Base-by-base conservation (phyloP, 1,139 yeast species). In the Protomyces pachydermus region DNA sequence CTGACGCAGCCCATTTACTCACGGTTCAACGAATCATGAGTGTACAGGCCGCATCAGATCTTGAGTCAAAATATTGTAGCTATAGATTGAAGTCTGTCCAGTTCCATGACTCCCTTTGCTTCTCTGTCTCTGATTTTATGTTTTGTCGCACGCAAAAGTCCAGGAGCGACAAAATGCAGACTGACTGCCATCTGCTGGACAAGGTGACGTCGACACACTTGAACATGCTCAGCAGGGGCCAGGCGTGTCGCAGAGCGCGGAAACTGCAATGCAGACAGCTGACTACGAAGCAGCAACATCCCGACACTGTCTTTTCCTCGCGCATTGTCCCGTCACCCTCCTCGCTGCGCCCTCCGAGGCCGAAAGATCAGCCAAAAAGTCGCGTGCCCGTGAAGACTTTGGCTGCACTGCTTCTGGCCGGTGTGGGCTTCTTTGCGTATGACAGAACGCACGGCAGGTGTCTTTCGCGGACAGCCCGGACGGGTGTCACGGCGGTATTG, bases 391-490 rank as follows among this genome's bases (percentile, higher is more conserved):
- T 45, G 52, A 58, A 58, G 53, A 58, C 62, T 0, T 32, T 58
- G 23, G 14, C 53, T 9, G 53, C 54, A 5, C 51, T 58, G 25
- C 51, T 48, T 3, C 14, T 55, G 9, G 34, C 50, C 18, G 10
- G 42, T 3, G 25, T 32, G 6, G 56, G 45, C 10, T 25, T 35
- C n/a, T 35, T 38, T 34, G 32, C 51, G 34, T 58, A 58, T 42
- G 62, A 58, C 28, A 50, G 62, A 5, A 48, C 73, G 66, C 82
- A 82, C 65, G 79, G 64, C 37, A 60, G 65, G 1, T 65, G 69
- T 14, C 23, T 81, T 2, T 70, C 78, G 9, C 76, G 95, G 67
- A 82, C 89, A 0, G 65, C 75, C 0, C 74, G 84, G 60, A 83
- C 90, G 0, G 71, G 84, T 0, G 78, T 75, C 60, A 78, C 79